Evolutionary conservation across 441 rosid species (phyloP), one percentile per base, ranked within the genome.

Genomic region (Erysimum cheiri): DNA sequence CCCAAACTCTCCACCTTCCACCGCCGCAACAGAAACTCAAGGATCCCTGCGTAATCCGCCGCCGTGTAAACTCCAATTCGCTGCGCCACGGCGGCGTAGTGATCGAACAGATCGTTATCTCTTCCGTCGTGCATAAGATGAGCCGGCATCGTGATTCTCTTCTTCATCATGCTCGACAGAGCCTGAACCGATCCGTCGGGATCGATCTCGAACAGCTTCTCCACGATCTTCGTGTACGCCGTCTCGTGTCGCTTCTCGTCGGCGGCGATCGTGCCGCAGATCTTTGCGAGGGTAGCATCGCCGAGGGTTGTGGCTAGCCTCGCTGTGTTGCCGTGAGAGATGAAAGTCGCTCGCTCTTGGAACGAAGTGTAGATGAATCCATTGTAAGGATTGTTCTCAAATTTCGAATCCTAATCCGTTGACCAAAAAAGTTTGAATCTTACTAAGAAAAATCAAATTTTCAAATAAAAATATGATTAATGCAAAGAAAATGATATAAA

Each of bases 181-280:
- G 85, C 80, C 46, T 75, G 29, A 10, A 84, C 78, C 0, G 84
- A 44, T 24, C 73, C 82, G 64, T 81, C 82, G 0, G 82, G 83
- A 8, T 81, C 84, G 29, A 81, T 49, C 72, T 81, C 85, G 58
- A 81, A 81, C 8, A 84, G 84, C 78, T 81, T 81, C 62, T 81
- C 84, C 33, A 81, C 83, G 47, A 81, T 77, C 67, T 75, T 77
- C 6, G 85, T 81, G 60, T 83, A 83, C 15, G 87, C 85, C 1
- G 81, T 79, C 72, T 84, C 87, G 50, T 84, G 85, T 14, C 87
- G 87, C 55, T 84, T 84, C 70, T 84, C 87, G 65, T 84, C 87
- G 12, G 82, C 80, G 0, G 87, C 87, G 60, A 84, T 84, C 8
- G 71, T 75, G 11, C 87, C 87, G 46, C 87, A 84, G 50, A 81